Conservation (phyloP, 2,329 filamentous ascomycete genomes). For the Hypoxylon sp. region DNA sequence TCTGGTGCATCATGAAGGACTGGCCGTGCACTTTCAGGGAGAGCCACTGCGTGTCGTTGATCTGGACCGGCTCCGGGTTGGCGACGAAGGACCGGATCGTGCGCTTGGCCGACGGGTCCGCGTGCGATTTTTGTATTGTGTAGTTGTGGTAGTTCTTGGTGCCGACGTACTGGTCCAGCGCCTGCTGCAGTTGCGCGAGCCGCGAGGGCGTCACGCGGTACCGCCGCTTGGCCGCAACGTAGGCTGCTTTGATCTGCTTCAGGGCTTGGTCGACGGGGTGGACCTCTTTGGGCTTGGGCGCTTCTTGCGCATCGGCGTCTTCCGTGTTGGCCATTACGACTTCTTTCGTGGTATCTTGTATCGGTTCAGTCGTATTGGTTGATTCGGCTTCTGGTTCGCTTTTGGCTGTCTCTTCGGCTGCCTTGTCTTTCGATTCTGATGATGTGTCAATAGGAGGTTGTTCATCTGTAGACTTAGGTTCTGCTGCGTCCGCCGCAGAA, state of each 20-base stretch:
- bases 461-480: slow-evolving; percentile 36
- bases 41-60: slow-evolving; percentile 94
- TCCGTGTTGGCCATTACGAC: not conserved
- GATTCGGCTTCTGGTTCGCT: not conserved
- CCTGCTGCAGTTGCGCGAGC: slow-evolving; percentile 78
- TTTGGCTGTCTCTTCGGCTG: slow-evolving; percentile 10
- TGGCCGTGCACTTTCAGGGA: slow-evolving; percentile 96
- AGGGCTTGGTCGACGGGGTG: slow-evolving; percentile 72
- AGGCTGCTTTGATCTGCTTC: slow-evolving; percentile 82
- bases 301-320: slow-evolving; percentile 35
- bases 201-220: slow-evolving; percentile 84
- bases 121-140: slow-evolving; percentile 86
- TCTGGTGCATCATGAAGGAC: slow-evolving; percentile 99
- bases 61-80: slow-evolving; percentile 80
- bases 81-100: slow-evolving; percentile 93
- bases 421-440: slow-evolving; percentile 18
- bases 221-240: slow-evolving; percentile 82
- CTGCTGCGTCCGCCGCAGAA: slow-evolving; percentile 19
- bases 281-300: slow-evolving; percentile 55
- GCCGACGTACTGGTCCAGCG: slow-evolving; percentile 80
- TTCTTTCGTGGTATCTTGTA: not conserved
- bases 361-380: not conserved
- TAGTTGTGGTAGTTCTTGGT: slow-evolving; percentile 98
- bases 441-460: slow-evolving; percentile 25
- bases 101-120: slow-evolving; percentile 86